A percentile compares a stretch with the other conserved stretches of the same genome.
Conservation (phyloP, 2,329 filamentous ascomycete genomes). For the Aciculosporium take region DNA sequence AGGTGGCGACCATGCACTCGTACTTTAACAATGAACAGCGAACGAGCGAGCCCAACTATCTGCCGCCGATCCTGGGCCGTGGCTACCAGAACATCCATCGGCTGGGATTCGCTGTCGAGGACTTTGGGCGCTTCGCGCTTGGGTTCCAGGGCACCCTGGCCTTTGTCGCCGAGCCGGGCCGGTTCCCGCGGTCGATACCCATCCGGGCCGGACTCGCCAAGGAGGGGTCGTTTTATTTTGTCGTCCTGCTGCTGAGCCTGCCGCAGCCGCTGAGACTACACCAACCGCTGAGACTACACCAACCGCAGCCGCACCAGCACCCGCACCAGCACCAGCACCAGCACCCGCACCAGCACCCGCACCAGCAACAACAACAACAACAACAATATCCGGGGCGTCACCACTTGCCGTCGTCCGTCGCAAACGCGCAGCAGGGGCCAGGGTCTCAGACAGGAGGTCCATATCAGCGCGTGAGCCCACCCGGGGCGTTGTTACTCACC, state of each 20-base stretch:
- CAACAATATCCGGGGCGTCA: constrained; percentile 19
- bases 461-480: constrained; percentile 17
- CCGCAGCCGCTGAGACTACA: too few relatives aligned
- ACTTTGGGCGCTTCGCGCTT: constrained; percentile 35
- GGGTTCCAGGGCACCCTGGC: constrained; percentile 41
- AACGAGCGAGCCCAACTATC: constrained; percentile 44
- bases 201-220: constrained; percentile 44
- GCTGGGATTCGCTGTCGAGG: constrained; percentile 39
- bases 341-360: constrained; percentile 24
- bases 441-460: constrained; percentile 30
- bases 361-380: too few relatives aligned
- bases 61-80: constrained; percentile 47
- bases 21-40: constrained; percentile 43
- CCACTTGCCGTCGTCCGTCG: constrained; percentile 28
- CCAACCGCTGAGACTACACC: too few relatives aligned
- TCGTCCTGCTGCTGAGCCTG: constrained; percentile 34
- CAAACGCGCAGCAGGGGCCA: constrained; percentile 26
- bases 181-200: constrained; percentile 34
- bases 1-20: constrained; percentile 33
- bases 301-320: too few relatives aligned
- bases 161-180: constrained; percentile 36
- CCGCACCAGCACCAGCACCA: too few relatives aligned
- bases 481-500: constrained; percentile 19
- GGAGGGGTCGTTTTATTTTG: constrained; percentile 47
- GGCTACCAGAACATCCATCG: constrained; percentile 40